phyloP scores from a whole-genome alignment of 2,329 filamentous ascomycete genomes.

The Mycocentrospora acerina region DNA sequence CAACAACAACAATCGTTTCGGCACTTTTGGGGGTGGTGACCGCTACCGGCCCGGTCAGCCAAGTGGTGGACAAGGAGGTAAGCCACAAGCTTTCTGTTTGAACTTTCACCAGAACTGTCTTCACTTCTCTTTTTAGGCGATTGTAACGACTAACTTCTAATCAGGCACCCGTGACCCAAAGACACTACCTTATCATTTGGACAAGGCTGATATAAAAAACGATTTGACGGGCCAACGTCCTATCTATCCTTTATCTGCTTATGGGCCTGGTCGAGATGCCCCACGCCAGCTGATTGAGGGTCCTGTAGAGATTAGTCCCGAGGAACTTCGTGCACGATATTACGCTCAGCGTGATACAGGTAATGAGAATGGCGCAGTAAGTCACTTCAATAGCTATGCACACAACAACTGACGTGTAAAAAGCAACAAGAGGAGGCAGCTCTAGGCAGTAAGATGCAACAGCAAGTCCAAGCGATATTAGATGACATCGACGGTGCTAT shows the following conservation, averaged over 20 bases:
- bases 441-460: slow-evolving; percentile 62
- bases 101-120: too few relatives aligned
- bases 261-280: slow-evolving; percentile 74
- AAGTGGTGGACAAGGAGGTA: slow-evolving; percentile 28
- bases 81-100: too few relatives aligned
- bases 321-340: slow-evolving; percentile 76
- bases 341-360: slow-evolving; percentile 66
- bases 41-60: slow-evolving; percentile 35
- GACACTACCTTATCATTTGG: slow-evolving; percentile 27
- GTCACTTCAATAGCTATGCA: slow-evolving; percentile 4
- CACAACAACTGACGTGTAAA: slow-evolving; percentile 12
- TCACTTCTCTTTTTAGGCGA: not conserved
- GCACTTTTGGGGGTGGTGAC: slow-evolving; percentile 46
- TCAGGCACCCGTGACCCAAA: slow-evolving; percentile 21
- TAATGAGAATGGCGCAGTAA: slow-evolving; percentile 58
- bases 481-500: slow-evolving; percentile 69
- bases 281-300: slow-evolving; percentile 85
- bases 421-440: slow-evolving; percentile 63
- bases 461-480: slow-evolving; percentile 72
- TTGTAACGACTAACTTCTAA: not conserved
- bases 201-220: slow-evolving; percentile 33
- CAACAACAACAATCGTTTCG: slow-evolving; percentile 53
- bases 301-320: slow-evolving; percentile 79
- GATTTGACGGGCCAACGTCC: slow-evolving; percentile 74
- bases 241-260: slow-evolving; percentile 83